Percentiles rank a stretch among this genome's conserved stretches.
phyloP scores from a whole-genome alignment of 495 filamentous ascomycete species.

The Podospora conica region DNA sequence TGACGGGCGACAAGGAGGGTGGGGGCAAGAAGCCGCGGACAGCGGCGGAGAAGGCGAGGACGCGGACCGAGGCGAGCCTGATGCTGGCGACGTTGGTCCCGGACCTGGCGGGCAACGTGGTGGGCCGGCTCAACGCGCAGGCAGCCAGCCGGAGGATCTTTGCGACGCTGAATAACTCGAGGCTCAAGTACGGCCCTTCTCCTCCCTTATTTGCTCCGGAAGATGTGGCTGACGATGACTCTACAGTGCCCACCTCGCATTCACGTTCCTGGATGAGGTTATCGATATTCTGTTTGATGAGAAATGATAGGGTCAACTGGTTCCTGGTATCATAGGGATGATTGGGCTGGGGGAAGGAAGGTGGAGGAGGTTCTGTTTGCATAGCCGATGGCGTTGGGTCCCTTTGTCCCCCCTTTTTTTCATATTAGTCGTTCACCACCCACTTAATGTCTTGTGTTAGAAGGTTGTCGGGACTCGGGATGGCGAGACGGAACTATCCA shows the following conservation, averaged over 20 bases:
- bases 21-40: conserved; percentile 52
- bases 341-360: background rate
- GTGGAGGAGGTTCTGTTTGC: conserved; percentile 2
- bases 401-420: background rate
- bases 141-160: conserved; percentile 73
- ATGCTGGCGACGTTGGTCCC: conserved; percentile 77
- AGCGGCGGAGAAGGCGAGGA: conserved; percentile 59
- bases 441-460: background rate
- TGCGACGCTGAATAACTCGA: conserved; percentile 73
- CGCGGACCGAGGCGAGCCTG: conserved; percentile 65
- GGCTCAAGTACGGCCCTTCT: conserved; percentile 54
- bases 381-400: conserved; percentile 13
- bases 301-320: conserved; percentile 12
- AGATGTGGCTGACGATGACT: conserved; percentile 10
- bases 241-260: conserved; percentile 64
- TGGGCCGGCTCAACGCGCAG: conserved; percentile 78
- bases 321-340: background rate
- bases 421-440: background rate
- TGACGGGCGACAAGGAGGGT: conserved; percentile 23
- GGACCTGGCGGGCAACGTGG: conserved; percentile 77
- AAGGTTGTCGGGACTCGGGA: background rate
- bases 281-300: conserved; percentile 65
- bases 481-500: background rate
- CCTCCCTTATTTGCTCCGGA: background rate
- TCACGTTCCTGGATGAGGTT: conserved; percentile 74